Evolutionary conservation across 306 rosid species (phyloP), one percentile per base, ranked within the genome.

Genomic region (Acacia crassicarpa): DNA sequence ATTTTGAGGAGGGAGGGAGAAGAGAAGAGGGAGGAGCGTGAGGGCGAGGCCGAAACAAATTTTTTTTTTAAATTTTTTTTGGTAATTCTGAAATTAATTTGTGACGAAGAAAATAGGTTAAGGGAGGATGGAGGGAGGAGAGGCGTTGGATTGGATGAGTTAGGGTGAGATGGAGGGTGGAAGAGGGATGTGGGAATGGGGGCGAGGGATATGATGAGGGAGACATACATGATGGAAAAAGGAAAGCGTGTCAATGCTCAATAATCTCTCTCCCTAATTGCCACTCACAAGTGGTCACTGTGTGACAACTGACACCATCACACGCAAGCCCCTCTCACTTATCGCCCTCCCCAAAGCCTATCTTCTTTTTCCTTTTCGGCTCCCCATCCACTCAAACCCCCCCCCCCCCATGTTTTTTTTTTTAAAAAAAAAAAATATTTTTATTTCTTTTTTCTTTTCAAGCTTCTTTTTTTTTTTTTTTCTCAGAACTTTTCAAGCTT

Each of bases 101-200:
- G 58, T 14, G 19, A 44, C 15, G 44, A 62, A 27, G 63, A 25
- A 78, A 65, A 78, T 48, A 58, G 72, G 19, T 14, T 65, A 48
- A 25, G 30, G 19, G 19, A 5, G 33, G 46, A 22, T 0, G 12
- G 72, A 20, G 38, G 46, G 41, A 72, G 72, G 10, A 66, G 75
- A 23, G 45, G 75, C 87, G 84, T 83, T 27, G 51, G 90, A 85
- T 88, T 72, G 35, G 76, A 41, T 48, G 35, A 58, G 32, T 1
- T 1, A 3, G 30, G 61, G 63, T 56, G 30, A 56, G 11, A 9
- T 56, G 30, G 6, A 56, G 12, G 63, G 63, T 22, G 63, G 61
- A 54, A 1, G 61, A 6, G n/a, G 11, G 10, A 1, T 44, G 48
- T 1, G 13, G 48, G 13, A 43, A 43, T 10, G 48, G 3, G 14